Conservation (phyloP, 192 early-diverging fungal genomes). For the Linnemannia hyalina region DNA sequence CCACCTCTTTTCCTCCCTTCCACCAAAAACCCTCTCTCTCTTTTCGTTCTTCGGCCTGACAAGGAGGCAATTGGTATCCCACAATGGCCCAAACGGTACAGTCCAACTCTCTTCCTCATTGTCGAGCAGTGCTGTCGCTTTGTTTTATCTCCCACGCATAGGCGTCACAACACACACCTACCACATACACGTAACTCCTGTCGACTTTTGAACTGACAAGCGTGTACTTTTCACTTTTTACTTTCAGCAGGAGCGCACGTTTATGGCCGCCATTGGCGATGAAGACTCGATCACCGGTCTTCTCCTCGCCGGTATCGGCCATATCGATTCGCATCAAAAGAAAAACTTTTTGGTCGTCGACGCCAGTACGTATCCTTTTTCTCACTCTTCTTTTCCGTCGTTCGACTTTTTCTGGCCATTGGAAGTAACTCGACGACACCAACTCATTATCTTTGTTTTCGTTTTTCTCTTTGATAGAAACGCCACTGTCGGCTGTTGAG, state of each 20-base stretch:
- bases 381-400: neutral
- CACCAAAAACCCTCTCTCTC: neutral
- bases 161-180: neutral
- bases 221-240: neutral
- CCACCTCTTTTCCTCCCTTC: neutral
- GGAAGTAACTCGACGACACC: neutral
- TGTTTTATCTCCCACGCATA: neutral
- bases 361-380: constrained; percentile 70
- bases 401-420: neutral
- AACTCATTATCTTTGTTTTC: neutral
- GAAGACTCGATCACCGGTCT: constrained; percentile 96
- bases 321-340: constrained; percentile 92
- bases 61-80: neutral
- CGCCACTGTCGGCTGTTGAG: constrained; percentile 78
- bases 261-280: constrained; percentile 76
- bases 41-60: neutral
- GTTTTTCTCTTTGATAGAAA: constrained; percentile 62
- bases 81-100: constrained; percentile 51
- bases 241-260: constrained; percentile 63
- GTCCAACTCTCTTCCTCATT: neutral
- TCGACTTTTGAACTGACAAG: constrained; percentile 15
- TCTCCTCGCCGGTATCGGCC: constrained; percentile 96
- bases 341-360: constrained; percentile 98
- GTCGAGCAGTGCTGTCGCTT: neutral
- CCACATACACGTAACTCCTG: neutral